A percentile compares a stretch with the other conserved stretches of the same genome.
phyloP scores from a whole-genome alignment of 768 basidiomycete species.

The Tulasnella sp. region DNA sequence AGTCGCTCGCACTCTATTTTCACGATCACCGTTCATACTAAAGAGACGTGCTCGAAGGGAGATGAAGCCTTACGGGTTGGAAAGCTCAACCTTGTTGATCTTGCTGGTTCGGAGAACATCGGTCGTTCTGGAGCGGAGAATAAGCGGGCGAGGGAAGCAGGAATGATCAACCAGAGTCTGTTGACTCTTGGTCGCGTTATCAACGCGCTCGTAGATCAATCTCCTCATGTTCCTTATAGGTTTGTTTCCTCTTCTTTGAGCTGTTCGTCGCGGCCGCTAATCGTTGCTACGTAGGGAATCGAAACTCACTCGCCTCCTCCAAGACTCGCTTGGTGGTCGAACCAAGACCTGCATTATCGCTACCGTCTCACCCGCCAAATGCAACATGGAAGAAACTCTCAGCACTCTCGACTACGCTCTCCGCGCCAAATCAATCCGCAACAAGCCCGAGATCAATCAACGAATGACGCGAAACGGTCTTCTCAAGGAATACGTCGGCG shows the following conservation, averaged over 20 bases:
- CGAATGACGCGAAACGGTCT: conserved; percentile 89
- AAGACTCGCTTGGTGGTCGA: conserved; percentile 94
- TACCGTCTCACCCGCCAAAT: conserved; percentile 89
- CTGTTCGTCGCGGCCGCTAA: conserved; percentile 17
- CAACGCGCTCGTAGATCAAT: conserved; percentile 88
- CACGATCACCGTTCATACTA: too few relatives aligned
- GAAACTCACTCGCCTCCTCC: conserved; percentile 92
- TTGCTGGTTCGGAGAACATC: conserved; percentile 94
- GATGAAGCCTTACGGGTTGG: too few relatives aligned
- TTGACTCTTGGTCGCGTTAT: conserved; percentile 95
- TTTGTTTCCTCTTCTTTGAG: conserved; percentile 38
- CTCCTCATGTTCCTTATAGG: conserved; percentile 92
- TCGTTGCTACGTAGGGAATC: conserved; percentile 62
- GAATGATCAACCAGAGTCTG: conserved; percentile 79
- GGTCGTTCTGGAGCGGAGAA: conserved; percentile 94
- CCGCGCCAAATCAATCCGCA: conserved; percentile 90
- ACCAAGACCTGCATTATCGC: conserved; percentile 99
- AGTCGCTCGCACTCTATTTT: conserved; percentile 57
- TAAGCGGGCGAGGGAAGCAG: conserved; percentile 91
- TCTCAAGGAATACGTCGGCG: conserved; percentile 87
- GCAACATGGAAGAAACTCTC: conserved; percentile 93
- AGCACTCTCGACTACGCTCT: conserved; percentile 97
- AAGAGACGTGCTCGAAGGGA: too few relatives aligned
- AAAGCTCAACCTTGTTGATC: conserved; percentile 43
- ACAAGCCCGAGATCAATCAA: conserved; percentile 93